phyloP scores from a whole-genome alignment of 78 protist genomes.

The Paratrimastix pyriformis region DNA sequence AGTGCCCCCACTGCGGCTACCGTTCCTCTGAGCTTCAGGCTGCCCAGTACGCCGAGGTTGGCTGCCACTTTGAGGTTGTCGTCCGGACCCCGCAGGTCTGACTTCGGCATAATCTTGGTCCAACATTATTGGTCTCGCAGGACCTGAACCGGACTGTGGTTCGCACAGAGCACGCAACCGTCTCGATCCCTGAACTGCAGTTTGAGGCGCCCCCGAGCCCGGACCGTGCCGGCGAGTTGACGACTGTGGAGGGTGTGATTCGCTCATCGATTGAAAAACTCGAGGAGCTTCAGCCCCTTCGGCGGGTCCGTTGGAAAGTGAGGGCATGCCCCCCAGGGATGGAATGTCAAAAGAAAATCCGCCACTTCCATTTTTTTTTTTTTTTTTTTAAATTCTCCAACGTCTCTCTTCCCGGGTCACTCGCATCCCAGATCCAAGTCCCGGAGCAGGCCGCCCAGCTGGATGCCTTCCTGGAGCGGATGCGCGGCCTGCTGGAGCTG shows the following conservation, averaged over 20 bases:
- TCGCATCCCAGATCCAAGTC: constrained; percentile 1
- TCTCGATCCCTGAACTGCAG: constrained; percentile 70
- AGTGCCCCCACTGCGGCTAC: constrained; percentile 75
- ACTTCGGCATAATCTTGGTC: neutral
- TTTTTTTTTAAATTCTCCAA: neutral
- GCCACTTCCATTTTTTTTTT: neutral
- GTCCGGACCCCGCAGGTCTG: neutral
- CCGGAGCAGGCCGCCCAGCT: constrained; percentile 43
- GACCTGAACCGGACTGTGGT: constrained; percentile 70
- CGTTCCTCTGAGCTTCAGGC: constrained; percentile 47
- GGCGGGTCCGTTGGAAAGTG: neutral
- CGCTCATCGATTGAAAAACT: constrained; percentile 17
- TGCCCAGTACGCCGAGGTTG: constrained; percentile 22
- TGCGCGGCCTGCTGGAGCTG: constrained; percentile 17
- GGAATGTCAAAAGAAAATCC: no score
- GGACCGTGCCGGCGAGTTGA: constrained; percentile 51
- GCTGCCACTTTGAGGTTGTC: neutral
- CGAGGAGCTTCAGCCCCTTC: neutral
- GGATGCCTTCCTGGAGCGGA: constrained; percentile 27
- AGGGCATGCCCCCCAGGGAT: no score
- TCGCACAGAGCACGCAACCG: constrained; percentile 58
- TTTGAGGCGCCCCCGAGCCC: constrained; percentile 62
- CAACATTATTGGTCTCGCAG: no score
- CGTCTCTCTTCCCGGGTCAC: neutral
- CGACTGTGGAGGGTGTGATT: constrained; percentile 65